Percentiles rank a stretch among this genome's conserved stretches.
phyloP scores from a whole-genome alignment of 2,329 filamentous ascomycete species.

The Delphinella strobiligena region DNA sequence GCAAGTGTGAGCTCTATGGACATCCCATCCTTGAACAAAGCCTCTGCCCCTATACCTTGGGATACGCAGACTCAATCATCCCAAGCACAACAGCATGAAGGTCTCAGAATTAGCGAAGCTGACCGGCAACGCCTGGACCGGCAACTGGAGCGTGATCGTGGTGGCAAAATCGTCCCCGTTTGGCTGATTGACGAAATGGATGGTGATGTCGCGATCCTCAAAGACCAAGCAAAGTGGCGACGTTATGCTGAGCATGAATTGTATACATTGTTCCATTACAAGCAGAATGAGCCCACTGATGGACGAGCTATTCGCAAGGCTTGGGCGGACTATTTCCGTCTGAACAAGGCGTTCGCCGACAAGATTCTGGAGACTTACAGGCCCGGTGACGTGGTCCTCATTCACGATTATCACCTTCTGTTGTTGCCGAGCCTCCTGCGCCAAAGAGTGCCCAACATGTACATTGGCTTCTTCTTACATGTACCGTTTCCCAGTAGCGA shows the following conservation, averaged over 20 bases:
- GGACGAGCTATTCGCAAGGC: constrained; percentile 68
- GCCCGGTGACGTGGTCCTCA: constrained; percentile 80
- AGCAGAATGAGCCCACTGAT: constrained; percentile 81
- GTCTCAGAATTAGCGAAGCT: constrained; percentile 55
- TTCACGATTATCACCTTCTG: constrained; percentile 91
- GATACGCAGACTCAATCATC: constrained; percentile 38
- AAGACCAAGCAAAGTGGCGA: constrained; percentile 77
- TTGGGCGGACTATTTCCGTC: constrained; percentile 85
- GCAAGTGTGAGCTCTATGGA: constrained; percentile 34
- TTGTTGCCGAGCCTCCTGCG: constrained; percentile 80
- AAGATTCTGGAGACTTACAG: constrained; percentile 80
- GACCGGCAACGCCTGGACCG: constrained; percentile 64
- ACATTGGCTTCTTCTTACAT: constrained; percentile 90
- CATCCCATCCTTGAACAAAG: constrained; percentile 52
- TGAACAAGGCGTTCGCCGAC: constrained; percentile 89
- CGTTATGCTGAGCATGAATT: constrained; percentile 84
- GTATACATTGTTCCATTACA: constrained; percentile 92
- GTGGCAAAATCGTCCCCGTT: constrained; percentile 71
- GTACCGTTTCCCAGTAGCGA: constrained; percentile 93
- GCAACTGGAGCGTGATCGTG: constrained; percentile 59
- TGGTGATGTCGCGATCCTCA: constrained; percentile 56
- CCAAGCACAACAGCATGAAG: constrained; percentile 41
- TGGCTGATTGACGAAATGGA: constrained; percentile 77
- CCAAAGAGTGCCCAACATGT: constrained; percentile 75
- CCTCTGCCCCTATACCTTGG: constrained; percentile 68